These are phyloP conservation scores for Pyricularia grisea DNA, from an alignment of 2,329 filamentous ascomycete species.

Conservation along the genomic window DNA sequence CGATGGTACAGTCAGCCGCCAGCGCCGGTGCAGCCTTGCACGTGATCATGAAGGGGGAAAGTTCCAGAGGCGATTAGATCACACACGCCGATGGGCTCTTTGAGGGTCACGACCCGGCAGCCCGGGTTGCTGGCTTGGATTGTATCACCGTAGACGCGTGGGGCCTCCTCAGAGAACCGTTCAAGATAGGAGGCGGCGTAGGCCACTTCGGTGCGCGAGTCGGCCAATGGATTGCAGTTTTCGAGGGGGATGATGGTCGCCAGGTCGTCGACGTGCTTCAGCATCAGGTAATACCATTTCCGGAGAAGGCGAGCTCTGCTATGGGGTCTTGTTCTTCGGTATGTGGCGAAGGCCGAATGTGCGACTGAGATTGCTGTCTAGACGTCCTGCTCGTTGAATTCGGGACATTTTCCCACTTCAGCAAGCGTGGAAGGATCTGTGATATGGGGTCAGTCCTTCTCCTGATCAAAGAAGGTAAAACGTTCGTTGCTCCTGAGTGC, in stretches of 20 bases:
- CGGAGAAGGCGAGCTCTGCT: constrained; percentile 35
- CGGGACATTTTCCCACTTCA: constrained; percentile 38
- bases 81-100: constrained; percentile 58
- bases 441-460: background rate
- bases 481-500: background rate
- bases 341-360: constrained; percentile 28
- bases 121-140: constrained; percentile 49
- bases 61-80: constrained; percentile 59
- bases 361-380: constrained; percentile 39
- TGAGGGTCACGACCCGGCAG: constrained; percentile 53
- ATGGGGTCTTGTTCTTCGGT: constrained; percentile 44
- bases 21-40: constrained; percentile 39
- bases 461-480: background rate
- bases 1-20: constrained; percentile 62
- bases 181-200: constrained; percentile 52
- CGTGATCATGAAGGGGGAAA: constrained; percentile 44
- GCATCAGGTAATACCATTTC: constrained; percentile 59
- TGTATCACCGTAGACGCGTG: constrained; percentile 47
- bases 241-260: constrained; percentile 58
- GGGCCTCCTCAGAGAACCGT: constrained; percentile 55
- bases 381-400: constrained; percentile 38
- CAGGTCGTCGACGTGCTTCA: constrained; percentile 53
- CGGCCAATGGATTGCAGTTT: constrained; percentile 57
- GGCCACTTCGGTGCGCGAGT: constrained; percentile 48
- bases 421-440: constrained; percentile 35